Conservation (phyloP, 345 rosid species). For the Euphorbia pulcherrima region DNA sequence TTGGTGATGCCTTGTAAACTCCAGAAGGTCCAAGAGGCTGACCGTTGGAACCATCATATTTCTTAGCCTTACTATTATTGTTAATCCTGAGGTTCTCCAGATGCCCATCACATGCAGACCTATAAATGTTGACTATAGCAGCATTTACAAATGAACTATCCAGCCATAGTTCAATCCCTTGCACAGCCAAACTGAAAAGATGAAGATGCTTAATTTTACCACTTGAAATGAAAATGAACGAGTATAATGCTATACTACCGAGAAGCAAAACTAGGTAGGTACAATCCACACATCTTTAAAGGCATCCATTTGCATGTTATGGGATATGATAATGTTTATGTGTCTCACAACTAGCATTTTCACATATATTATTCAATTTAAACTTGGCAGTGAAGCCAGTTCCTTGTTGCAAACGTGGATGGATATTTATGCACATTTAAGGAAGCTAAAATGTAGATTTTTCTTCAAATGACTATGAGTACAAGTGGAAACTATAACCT, state of each 20-base stretch:
- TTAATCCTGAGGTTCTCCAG: conserved; percentile 29
- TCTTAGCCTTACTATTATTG: conserved; percentile 30
- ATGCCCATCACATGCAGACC: conserved; percentile 51
- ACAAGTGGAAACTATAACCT: background rate
- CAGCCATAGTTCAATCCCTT: conserved; percentile 73
- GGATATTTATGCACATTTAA: background rate
- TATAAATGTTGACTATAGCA: conserved; percentile 72
- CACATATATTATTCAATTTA: background rate
- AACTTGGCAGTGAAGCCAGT: background rate
- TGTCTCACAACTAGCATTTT: background rate
- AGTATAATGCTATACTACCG: background rate
- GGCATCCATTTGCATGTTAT: background rate
- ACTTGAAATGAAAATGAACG: background rate
- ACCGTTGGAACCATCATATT: conserved; percentile 27
- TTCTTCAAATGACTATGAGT: background rate
- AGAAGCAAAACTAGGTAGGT: background rate
- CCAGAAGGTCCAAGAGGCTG: conserved; percentile 50
- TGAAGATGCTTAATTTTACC: conserved; percentile 9
- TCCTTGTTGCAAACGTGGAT: background rate
- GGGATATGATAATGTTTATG: conserved; percentile 4
- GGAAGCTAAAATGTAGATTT: background rate
- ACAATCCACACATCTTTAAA: background rate
- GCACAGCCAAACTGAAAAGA: conserved; percentile 59
- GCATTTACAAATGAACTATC: conserved; percentile 79
- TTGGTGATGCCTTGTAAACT: conserved; percentile 68